A percentile compares a stretch with the other conserved stretches of the same genome.
Conservation (phyloP, 2,329 filamentous ascomycete species). For the Neopestalotiopsis rosae region DNA sequence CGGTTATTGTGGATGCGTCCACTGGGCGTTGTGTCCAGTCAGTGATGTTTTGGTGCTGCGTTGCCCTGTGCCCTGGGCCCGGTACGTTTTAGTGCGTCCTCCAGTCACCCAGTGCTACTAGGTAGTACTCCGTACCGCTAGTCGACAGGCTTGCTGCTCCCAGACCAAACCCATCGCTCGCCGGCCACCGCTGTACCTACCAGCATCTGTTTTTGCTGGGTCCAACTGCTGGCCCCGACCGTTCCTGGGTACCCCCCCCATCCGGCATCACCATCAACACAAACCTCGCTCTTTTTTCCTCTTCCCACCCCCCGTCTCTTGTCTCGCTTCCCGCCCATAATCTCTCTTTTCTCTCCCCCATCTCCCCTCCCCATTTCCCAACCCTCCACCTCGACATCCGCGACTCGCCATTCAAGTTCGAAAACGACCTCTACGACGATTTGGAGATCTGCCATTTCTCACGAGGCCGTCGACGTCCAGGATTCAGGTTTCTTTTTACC, state of each 20-base stretch:
- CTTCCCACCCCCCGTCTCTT: conserved; percentile 6
- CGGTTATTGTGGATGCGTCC: background rate
- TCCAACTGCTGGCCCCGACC: conserved; percentile 12
- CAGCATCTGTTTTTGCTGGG: conserved; percentile 7
- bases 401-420: conserved; percentile 23
- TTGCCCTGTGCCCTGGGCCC: background rate
- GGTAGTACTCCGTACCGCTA: background rate
- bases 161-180: background rate
- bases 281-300: conserved; percentile 9
- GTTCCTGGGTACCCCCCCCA: conserved; percentile 7
- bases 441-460: conserved; percentile 27
- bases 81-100: background rate
- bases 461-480: conserved; percentile 30
- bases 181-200: background rate
- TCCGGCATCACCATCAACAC: conserved; percentile 18
- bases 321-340: conserved; percentile 4
- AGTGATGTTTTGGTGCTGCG: background rate
- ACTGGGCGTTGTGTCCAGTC: background rate
- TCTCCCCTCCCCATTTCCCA: conserved; percentile 11
- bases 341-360: conserved; percentile 14
- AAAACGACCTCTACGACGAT: conserved; percentile 25
- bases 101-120: background rate
- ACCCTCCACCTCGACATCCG: conserved; percentile 22
- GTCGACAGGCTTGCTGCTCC: background rate
- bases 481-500: conserved; percentile 29